These are phyloP conservation scores for Vitis hybrid DNA, from an alignment of 177 flowering plant species.

Conservation along the genomic window DNA sequence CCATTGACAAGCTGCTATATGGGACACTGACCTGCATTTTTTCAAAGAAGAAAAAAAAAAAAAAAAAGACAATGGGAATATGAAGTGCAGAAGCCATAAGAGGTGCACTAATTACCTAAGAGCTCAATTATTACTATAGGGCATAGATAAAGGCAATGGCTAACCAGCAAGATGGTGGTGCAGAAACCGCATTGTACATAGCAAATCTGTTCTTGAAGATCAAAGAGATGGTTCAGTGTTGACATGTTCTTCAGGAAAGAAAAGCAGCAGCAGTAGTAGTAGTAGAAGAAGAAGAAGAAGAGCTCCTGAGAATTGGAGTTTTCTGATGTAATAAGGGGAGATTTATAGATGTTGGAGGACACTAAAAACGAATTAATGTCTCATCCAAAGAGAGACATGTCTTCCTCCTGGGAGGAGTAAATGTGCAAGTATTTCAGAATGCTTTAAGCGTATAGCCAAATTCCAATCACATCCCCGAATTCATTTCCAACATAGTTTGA, in stretches of 20 bases:
- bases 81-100: neutral
- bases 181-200: slow-evolving; percentile 91
- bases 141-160: neutral
- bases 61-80: neutral
- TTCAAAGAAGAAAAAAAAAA: neutral
- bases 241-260: slow-evolving; percentile 38
- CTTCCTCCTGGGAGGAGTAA: neutral
- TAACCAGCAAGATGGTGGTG: slow-evolving; percentile 76
- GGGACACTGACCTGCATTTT: slow-evolving; percentile 85
- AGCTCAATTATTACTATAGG: neutral
- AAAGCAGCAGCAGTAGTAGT: neutral
- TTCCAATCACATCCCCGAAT: neutral
- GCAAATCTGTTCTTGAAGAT: slow-evolving; percentile 77
- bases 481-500: neutral
- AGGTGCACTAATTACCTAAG: too few relatives aligned
- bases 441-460: neutral
- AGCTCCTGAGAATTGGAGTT: neutral
- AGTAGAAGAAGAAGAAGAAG: neutral
- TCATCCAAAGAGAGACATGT: neutral
- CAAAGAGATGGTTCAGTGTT: slow-evolving; percentile 52
- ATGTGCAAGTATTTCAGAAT: neutral
- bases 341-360: slow-evolving; percentile 13
- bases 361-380: neutral
- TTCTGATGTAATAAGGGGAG: neutral
- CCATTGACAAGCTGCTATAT: slow-evolving; percentile 61